Evolutionary conservation across 2,329 filamentous ascomycete genomes (phyloP).

Genomic region (Corynespora cassiicola): DNA sequence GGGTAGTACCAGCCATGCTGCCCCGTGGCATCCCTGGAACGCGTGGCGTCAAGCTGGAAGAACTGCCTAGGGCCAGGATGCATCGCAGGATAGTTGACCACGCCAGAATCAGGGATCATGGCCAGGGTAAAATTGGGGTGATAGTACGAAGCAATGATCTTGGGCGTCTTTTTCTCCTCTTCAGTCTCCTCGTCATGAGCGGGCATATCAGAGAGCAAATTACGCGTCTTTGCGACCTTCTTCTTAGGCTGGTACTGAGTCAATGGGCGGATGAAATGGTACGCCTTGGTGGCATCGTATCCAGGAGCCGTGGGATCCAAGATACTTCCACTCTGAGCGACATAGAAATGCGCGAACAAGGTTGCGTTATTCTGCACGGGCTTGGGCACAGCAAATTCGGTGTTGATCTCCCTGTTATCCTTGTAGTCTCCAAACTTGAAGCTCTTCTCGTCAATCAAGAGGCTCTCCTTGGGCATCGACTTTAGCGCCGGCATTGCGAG

Average conservation of each 20-base stretch:
- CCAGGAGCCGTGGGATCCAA: constrained; percentile 76
- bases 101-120: constrained; percentile 80
- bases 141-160: constrained; percentile 85
- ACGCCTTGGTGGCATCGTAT: constrained; percentile 79
- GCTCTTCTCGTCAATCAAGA: constrained; percentile 79
- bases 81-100: constrained; percentile 69
- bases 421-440: constrained; percentile 82
- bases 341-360: constrained; percentile 92
- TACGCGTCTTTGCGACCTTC: constrained; percentile 86
- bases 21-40: constrained; percentile 81
- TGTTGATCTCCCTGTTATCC: constrained; percentile 79
- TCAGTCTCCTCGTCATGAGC: constrained; percentile 56
- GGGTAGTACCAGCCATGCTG: constrained; percentile 95
- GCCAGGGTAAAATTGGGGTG: constrained; percentile 93
- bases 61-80: constrained; percentile 80
- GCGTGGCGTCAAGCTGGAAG: constrained; percentile 78
- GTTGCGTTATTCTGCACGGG: constrained; percentile 91
- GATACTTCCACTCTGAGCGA: constrained; percentile 76
- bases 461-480: constrained; percentile 67
- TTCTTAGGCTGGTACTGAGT: constrained; percentile 93
- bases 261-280: constrained; percentile 83
- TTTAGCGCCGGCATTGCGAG: constrained; percentile 72
- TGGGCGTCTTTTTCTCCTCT: constrained; percentile 62
- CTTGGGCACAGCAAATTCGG: constrained; percentile 76
- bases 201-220: constrained; percentile 68